phyloP scores from a whole-genome alignment of 2,329 filamentous ascomycete species.

The Pseudocercospora vitis region DNA sequence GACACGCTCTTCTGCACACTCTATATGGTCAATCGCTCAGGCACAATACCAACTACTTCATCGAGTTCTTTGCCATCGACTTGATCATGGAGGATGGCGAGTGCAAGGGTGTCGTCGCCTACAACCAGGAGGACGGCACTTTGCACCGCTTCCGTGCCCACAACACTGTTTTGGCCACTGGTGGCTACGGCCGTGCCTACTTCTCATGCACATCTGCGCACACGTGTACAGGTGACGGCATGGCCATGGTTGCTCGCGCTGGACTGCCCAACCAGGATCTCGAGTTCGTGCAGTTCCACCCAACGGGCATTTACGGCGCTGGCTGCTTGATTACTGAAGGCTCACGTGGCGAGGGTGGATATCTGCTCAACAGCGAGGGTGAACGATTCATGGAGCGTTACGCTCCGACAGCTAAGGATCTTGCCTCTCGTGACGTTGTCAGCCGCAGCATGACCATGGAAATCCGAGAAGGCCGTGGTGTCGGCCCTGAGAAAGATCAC shows the following conservation, averaged over 20 bases:
- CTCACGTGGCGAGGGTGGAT: conserved; percentile 96
- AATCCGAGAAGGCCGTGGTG: conserved; percentile 95
- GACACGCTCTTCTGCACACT: conserved; percentile 95
- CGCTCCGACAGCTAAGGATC: conserved; percentile 94
- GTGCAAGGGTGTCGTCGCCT: conserved; percentile 93
- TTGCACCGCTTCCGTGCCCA: conserved; percentile 95
- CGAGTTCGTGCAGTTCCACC: conserved; percentile 99
- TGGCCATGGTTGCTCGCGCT: conserved; percentile 98
- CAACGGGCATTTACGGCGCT: conserved; percentile 97
- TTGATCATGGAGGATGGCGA: conserved; percentile 96
- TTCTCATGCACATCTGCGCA: conserved; percentile 98
- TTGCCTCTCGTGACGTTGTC: conserved; percentile 93
- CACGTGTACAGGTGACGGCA: conserved; percentile 97
- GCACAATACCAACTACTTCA: conserved; percentile 99
- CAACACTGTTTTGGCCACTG: conserved; percentile 94
- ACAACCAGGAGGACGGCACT: conserved; percentile 98
- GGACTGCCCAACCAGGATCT: conserved; percentile 98
- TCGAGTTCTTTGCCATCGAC: conserved; percentile 97
- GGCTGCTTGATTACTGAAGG: conserved; percentile 98
- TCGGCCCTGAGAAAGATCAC: conserved; percentile 95
- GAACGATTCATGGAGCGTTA: conserved; percentile 99
- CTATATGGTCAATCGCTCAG: conserved; percentile 95
- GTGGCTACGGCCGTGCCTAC: conserved; percentile 96
- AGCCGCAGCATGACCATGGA: conserved; percentile 98
- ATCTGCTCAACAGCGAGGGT: conserved; percentile 94